Percentiles rank a stretch among this genome's conserved stretches.
Conservation (phyloP, 768 basidiomycete species). For the Termitomyces sp. region DNA sequence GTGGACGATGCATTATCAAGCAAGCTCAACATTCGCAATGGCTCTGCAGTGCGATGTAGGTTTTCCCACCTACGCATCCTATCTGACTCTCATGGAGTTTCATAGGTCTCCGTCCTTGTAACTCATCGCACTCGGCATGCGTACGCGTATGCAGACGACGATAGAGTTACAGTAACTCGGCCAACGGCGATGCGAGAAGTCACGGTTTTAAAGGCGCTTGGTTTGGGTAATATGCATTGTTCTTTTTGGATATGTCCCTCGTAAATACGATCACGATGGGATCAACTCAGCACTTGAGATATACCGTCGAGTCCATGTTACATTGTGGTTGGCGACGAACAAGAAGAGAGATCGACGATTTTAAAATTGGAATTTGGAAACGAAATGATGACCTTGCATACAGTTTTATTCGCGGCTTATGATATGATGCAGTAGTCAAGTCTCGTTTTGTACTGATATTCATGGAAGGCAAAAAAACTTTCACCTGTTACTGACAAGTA, state of each 20-base stretch:
- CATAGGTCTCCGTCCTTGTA: slow-evolving; percentile 35
- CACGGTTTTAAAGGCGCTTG: slow-evolving; percentile 30
- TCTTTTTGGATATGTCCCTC: slow-evolving; percentile 15
- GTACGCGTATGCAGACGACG: slow-evolving; percentile 33
- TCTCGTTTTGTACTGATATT: not conserved
- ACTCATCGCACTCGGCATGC: slow-evolving; percentile 31
- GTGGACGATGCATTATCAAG: slow-evolving; percentile 25
- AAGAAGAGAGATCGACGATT: slow-evolving; percentile 18
- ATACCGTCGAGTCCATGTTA: slow-evolving; percentile 24
- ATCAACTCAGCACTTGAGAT: slow-evolving; percentile 12
- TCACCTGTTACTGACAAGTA: no score
- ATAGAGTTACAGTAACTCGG: slow-evolving; percentile 29
- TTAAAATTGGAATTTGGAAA: slow-evolving; percentile 26
- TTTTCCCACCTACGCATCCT: not conserved
- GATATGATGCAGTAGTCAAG: not conserved
- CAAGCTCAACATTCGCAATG: slow-evolving; percentile 36
- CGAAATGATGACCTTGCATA: slow-evolving; percentile 24
- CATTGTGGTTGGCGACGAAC: slow-evolving; percentile 24
- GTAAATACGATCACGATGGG: slow-evolving; percentile 9
- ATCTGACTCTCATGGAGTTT: not conserved
- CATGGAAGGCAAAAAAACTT: no score
- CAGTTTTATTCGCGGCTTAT: slow-evolving; percentile 25
- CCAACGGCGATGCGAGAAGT: slow-evolving; percentile 36
- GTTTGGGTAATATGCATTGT: slow-evolving; percentile 23
- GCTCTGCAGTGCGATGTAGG: slow-evolving; percentile 33